Evolutionary conservation across 164 flowering plant species (phyloP), one percentile per base, ranked within the genome.

Genomic region (Chimonanthus salicifolius): DNA sequence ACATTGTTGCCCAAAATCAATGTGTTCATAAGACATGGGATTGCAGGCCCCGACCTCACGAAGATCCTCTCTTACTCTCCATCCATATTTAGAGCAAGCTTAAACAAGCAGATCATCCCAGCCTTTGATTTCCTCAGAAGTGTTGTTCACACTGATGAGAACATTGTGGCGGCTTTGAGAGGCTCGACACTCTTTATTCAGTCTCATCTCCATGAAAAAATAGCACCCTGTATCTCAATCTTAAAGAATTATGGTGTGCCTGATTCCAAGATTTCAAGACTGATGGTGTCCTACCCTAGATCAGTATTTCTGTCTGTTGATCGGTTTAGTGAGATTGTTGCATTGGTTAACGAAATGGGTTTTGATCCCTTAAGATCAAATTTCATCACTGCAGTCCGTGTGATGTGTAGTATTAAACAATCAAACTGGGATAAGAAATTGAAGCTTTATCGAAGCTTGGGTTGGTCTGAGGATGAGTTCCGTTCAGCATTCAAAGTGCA

Each of bases 261-360:
- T 6, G 72, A 70, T 3, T 70, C 64, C 3, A 11, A 15, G 8
- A 70, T 70, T 70, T 54, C 64, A 6, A 70, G 43, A 43, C 18
- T 70, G 62, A 51, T 70, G n/a, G 5, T 33, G 5, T 13, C 7
- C 15, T 13, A 58, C 21, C 64, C 72, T 11, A 16, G 45, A 54
- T 10, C 62, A 43, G 18, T 54, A 18, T 7, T 51, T n/a, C 11
- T 8, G 47, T 15, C 10, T n/a, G n/a, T 43, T 2, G 64, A 33
- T 3, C 72, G 21, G 72, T 70, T 70, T 45, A 58, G 54, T 33
- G 72, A 70, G 72, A 44, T 70, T 54, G 72, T 58, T 15, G 15
- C 11, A 46, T 5, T n/a, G 46, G 62, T 58, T 44, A 54, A 54
- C 49, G 48, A 54, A 47, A 47, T 47, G 70, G 51, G 49, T 46